A percentile compares a stretch with the other conserved stretches of the same genome.
These are phyloP conservation scores for Penicillium sclerotigenum DNA, from an alignment of 2,329 filamentous ascomycete genomes.

Conservation along the genomic window DNA sequence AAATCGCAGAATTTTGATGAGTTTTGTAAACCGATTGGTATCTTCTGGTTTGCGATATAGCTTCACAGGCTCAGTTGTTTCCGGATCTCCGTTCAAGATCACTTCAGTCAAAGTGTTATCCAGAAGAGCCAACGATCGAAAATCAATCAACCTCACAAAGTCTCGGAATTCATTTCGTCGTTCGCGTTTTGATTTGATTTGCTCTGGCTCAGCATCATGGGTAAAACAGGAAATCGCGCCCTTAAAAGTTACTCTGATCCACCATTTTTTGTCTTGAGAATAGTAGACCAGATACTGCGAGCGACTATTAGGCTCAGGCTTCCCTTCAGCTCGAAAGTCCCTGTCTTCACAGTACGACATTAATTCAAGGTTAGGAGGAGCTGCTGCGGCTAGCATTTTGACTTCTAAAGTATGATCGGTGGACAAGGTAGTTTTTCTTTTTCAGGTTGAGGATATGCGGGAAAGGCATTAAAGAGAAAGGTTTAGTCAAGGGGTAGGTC, in stretches of 20 bases:
- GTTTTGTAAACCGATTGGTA: background rate
- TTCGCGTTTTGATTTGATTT: constrained; percentile 13
- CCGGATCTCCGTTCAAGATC: constrained; percentile 8
- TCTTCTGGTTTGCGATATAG: background rate
- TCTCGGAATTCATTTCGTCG: constrained; percentile 15
- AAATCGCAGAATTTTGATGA: constrained; percentile 3
- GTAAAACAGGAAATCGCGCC: constrained; percentile 6
- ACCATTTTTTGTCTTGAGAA: constrained; percentile 15
- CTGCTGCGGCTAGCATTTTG: background rate
- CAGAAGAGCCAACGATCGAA: constrained; percentile 14
- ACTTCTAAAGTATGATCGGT: background rate
- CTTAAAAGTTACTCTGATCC: constrained; percentile 19
- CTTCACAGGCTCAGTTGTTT: background rate
- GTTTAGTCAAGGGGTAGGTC: no score
- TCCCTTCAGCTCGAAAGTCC: background rate
- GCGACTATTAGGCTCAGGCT: background rate
- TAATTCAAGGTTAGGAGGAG: background rate
- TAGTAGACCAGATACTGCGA: constrained; percentile 13
- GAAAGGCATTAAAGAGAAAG: background rate
- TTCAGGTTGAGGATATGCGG: background rate
- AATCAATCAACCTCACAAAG: constrained; percentile 17
- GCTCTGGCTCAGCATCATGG: constrained; percentile 3
- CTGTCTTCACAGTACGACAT: background rate
- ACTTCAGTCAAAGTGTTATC: constrained; percentile 21
- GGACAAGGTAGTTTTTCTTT: background rate